Conservation (phyloP, 1,284 basidiomycete genomes). For the Clitocybe nebularis region DNA sequence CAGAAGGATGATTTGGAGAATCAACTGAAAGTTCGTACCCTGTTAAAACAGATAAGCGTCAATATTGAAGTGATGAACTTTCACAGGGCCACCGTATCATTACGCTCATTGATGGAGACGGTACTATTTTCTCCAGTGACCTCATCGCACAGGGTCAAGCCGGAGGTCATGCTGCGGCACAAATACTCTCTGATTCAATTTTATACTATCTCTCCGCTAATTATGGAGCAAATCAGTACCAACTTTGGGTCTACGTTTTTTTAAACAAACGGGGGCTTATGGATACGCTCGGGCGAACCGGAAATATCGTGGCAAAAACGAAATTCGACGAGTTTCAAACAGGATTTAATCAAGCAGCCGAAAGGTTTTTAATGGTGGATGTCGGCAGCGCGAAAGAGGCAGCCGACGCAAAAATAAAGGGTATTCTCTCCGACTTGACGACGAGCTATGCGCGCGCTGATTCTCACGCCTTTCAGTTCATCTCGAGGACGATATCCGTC, state of each 20-base stretch:
- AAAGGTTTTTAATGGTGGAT: conserved; percentile 66
- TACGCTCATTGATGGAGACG: conserved; percentile 65
- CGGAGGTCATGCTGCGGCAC: conserved; percentile 55
- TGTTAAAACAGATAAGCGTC: neutral
- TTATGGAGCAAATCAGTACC: conserved; percentile 40
- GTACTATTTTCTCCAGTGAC: conserved; percentile 52
- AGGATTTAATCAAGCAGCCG: conserved; percentile 64
- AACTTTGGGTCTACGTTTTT: conserved; percentile 63
- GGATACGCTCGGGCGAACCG: conserved; percentile 44
- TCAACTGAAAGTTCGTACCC: conserved; percentile 32
- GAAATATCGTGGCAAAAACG: conserved; percentile 33
- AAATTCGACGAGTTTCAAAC: conserved; percentile 59
- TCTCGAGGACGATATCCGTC: conserved; percentile 56
- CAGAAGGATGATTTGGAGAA: conserved; percentile 34
- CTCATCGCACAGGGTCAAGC: conserved; percentile 50
- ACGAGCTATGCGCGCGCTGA: conserved; percentile 1
- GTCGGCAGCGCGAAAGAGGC: conserved; percentile 72
- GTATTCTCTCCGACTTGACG: conserved; percentile 27
- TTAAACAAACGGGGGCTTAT: conserved; percentile 58
- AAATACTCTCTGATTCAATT: conserved; percentile 47
- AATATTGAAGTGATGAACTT: conserved; percentile 2
- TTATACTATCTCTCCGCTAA: conserved; percentile 37
- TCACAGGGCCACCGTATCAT: conserved; percentile 47
- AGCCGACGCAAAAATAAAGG: conserved; percentile 70
- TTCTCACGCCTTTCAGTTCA: conserved; percentile 34